phyloP scores from a whole-genome alignment of 441 rosid species.

The Codiaeum variegatum region DNA sequence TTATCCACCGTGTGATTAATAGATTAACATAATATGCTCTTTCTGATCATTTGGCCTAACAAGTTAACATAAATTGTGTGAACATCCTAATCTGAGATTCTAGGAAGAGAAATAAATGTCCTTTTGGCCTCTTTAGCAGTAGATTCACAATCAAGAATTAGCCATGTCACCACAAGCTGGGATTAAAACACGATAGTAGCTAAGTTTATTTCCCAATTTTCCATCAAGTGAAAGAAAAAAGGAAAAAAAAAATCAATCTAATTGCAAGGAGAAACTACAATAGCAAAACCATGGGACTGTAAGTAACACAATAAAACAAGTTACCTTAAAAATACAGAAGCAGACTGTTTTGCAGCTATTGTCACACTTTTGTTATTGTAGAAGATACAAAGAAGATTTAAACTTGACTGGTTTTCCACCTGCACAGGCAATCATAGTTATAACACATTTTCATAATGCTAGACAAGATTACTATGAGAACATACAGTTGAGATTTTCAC shows the following conservation, averaged over 20 bases:
- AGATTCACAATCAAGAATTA: background rate
- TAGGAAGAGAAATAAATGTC: background rate
- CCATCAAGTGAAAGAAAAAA: background rate
- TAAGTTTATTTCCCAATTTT: background rate
- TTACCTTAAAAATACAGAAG: slow-evolving; percentile 72
- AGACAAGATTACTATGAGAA: slow-evolving; percentile 6
- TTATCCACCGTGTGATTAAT: background rate
- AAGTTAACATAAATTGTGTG: background rate
- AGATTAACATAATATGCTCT: background rate
- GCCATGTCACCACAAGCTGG: background rate
- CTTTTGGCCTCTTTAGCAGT: background rate
- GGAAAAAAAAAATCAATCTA: background rate
- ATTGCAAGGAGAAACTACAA: background rate
- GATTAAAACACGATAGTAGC: background rate
- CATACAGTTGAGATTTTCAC: slow-evolving; percentile 2
- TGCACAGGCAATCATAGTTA: slow-evolving; percentile 31
- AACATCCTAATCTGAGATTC: background rate
- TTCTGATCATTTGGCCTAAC: background rate
- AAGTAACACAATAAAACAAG: slow-evolving; percentile 17
- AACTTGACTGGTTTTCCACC: slow-evolving; percentile 83
- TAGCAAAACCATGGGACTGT: background rate
- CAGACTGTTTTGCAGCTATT: slow-evolving; percentile 60
- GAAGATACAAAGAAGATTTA: slow-evolving; percentile 64
- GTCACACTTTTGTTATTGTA: slow-evolving; percentile 53
- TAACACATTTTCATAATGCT: slow-evolving; percentile 14